Evolutionary conservation across 208 protist species (phyloP).

Genomic region (Porcisia hertigi): DNA sequence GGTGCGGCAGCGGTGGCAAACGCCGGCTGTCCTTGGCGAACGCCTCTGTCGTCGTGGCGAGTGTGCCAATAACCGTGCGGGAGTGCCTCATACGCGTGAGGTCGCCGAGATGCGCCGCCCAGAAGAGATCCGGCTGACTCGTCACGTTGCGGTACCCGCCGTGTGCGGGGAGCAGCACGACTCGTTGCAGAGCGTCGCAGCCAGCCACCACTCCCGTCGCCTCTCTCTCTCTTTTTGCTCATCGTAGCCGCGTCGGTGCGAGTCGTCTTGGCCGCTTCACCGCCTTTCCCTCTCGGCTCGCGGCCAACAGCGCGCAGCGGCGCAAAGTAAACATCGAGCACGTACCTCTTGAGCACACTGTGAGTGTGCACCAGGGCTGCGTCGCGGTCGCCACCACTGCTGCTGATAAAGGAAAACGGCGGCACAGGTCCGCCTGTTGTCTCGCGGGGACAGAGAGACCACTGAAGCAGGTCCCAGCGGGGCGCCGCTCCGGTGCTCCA

Average conservation of each 20-base stretch:
- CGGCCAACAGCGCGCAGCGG: constrained; percentile 8
- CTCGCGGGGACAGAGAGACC: constrained; percentile 11
- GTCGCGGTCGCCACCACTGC: constrained; percentile 8
- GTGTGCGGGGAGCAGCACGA: no score
- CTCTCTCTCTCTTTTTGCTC: neutral
- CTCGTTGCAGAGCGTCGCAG: constrained; percentile 24
- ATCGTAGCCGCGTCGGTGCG: neutral
- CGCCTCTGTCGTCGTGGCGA: constrained; percentile 25
- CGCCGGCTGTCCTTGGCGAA: constrained; percentile 55
- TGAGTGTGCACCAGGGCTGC: constrained; percentile 31
- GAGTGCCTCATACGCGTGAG: constrained; percentile 61
- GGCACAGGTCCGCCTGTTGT: neutral
- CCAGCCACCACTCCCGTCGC: neutral
- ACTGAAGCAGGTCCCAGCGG: constrained; percentile 44
- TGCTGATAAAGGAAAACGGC: neutral
- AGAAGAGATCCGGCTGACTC: no score
- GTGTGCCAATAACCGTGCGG: constrained; percentile 44
- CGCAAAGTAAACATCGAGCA: no score
- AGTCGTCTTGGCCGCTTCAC: neutral
- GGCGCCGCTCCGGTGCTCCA: constrained; percentile 60
- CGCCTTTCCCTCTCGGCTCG: neutral
- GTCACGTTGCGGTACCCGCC: no score
- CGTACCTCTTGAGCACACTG: constrained; percentile 37
- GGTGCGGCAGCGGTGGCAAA: no score
- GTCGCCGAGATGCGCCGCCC: no score